A percentile compares a stretch with the other conserved stretches of the same genome.
Evolutionary conservation across 169 alveolate species (phyloP).

Genomic region (Plasmodium malariae): DNA sequence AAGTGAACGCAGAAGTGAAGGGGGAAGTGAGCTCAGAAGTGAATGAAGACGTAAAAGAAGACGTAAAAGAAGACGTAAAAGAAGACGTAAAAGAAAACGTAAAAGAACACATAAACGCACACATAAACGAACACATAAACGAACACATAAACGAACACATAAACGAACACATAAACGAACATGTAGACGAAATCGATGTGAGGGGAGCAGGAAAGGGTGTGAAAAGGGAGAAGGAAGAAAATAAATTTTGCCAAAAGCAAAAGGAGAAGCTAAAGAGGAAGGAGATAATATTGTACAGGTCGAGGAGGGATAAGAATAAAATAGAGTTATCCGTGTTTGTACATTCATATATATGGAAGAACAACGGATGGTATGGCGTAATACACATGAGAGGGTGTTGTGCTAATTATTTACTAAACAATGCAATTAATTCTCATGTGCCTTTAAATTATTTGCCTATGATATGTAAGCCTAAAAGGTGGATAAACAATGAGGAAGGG

Average conservation of each 20-base stretch:
- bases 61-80: too few species aligned
- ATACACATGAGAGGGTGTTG: slow-evolving; percentile 86
- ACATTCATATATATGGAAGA: slow-evolving; percentile 81
- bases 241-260: slow-evolving; percentile 55
- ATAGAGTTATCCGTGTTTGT: slow-evolving; percentile 84
- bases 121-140: not conserved
- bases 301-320: slow-evolving; percentile 80
- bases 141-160: not conserved
- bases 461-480: slow-evolving; percentile 85
- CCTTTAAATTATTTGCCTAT: slow-evolving; percentile 82
- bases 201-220: not conserved
- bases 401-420: slow-evolving; percentile 81
- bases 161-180: not conserved
- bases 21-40: too few species aligned
- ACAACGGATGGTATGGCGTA: slow-evolving; percentile 83
- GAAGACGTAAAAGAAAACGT: too few species aligned
- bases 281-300: slow-evolving; percentile 48
- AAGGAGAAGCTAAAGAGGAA: slow-evolving; percentile 51
- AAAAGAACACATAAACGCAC: not conserved
- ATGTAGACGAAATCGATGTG: not conserved
- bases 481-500: slow-evolving; percentile 81
- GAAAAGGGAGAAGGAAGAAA: not conserved
- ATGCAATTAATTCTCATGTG: slow-evolving; percentile 81
- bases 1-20: too few species aligned
- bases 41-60: too few species aligned